Evolutionary conservation across 176 grass and related monocot genomes (phyloP).

Genomic region (Oryza meridionalis): DNA sequence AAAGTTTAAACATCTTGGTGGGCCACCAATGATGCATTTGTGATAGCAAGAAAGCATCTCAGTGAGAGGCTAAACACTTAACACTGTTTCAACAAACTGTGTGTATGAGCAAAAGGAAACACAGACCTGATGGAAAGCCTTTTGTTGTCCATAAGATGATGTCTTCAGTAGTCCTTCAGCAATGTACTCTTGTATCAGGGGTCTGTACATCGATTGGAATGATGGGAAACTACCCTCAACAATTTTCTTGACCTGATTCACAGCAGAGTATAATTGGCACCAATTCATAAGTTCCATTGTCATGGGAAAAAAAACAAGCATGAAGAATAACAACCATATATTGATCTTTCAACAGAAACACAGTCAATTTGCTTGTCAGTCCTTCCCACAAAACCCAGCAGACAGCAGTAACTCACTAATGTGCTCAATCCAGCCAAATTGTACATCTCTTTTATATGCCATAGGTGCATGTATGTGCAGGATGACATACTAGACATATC

Average conservation of each 20-base stretch:
- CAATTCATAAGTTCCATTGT: not conserved
- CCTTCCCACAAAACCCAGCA: not conserved
- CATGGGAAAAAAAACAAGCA: not conserved
- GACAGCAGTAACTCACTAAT: not conserved
- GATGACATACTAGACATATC: not conserved
- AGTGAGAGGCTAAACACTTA: not conserved
- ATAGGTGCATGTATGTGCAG: not conserved
- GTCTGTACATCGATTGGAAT: slow-evolving; percentile 77
- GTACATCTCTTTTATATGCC: not conserved
- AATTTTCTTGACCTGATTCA: slow-evolving; percentile 83
- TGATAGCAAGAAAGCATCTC: not conserved
- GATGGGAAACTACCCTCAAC: slow-evolving; percentile 78
- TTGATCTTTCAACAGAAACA: not conserved
- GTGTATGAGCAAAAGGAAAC: slow-evolving; percentile 8
- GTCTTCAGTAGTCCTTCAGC: slow-evolving; percentile 63
- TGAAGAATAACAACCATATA: not conserved
- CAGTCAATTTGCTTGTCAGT: not conserved
- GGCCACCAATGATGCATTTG: not conserved
- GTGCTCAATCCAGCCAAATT: not conserved
- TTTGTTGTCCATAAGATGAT: slow-evolving; percentile 46
- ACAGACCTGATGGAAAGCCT: slow-evolving; percentile 68
- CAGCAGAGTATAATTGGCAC: slow-evolving; percentile 11
- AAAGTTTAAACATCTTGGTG: not conserved
- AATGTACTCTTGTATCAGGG: slow-evolving; percentile 66
- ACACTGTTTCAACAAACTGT: not conserved